These are phyloP conservation scores for Anacardium occidentale DNA, from an alignment of 345 rosid genomes.

Conservation along the genomic window DNA sequence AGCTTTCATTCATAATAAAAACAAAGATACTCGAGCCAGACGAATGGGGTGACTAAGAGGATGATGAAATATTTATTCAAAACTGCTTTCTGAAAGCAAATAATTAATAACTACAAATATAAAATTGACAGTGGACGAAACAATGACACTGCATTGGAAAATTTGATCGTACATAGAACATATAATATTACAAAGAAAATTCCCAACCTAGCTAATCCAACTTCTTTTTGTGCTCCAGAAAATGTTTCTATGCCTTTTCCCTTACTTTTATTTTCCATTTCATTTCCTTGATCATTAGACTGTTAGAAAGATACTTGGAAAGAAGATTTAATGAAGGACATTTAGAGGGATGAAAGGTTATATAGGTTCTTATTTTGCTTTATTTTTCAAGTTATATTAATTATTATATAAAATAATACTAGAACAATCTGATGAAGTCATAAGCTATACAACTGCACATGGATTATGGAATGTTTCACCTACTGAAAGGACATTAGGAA, in stretches of 20 bases:
- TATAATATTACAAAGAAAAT: background rate
- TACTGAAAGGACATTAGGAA: background rate
- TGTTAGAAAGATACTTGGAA: background rate
- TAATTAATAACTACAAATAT: background rate
- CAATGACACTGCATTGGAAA: slow-evolving; percentile 16
- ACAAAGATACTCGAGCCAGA: slow-evolving; percentile 13
- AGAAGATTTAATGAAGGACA: background rate
- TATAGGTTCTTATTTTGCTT: background rate
- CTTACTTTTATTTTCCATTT: background rate
- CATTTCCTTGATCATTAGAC: background rate
- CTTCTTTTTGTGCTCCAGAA: background rate
- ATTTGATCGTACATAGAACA: background rate
- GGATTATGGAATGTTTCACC: slow-evolving; percentile 1
- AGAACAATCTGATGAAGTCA: too few relatives aligned
- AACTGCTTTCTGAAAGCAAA: background rate
- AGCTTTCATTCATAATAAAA: background rate
- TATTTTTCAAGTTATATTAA: too few relatives aligned
- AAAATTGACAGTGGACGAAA: background rate
- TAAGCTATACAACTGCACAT: too few relatives aligned
- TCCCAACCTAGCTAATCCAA: background rate
- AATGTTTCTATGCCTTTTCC: background rate
- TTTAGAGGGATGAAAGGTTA: too few relatives aligned
- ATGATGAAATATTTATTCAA: slow-evolving; percentile 18
- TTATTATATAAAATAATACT: too few relatives aligned
- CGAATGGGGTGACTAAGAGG: slow-evolving; percentile 17